Evolutionary conservation across 1,284 basidiomycete genomes (phyloP).

Genomic region (Ustilago crameri): DNA sequence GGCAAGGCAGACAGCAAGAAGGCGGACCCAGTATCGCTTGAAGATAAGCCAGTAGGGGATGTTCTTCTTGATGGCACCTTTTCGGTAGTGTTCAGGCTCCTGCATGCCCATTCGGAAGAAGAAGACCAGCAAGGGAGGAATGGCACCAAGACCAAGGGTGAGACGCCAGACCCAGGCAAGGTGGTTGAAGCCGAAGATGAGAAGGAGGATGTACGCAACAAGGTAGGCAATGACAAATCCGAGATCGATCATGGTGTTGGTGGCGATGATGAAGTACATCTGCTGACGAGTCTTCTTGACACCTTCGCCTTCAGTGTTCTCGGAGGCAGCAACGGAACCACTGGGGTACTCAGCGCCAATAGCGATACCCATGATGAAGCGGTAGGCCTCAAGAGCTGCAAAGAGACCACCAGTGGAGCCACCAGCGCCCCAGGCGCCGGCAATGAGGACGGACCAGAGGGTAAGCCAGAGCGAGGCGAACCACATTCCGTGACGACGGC

Average conservation of each 20-base stretch:
- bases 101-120: constrained; percentile 87
- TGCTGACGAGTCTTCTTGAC: constrained; percentile 84
- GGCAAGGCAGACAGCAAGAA: constrained; percentile 77
- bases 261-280: constrained; percentile 81
- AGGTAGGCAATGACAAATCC: constrained; percentile 87
- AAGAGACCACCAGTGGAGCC: constrained; percentile 78
- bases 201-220: constrained; percentile 75
- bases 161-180: constrained; percentile 74
- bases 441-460: constrained; percentile 73
- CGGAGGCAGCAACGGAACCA: constrained; percentile 88
- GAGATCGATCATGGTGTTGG: constrained; percentile 79
- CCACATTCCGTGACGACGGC: constrained; percentile 88
- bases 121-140: constrained; percentile 83
- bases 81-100: constrained; percentile 76
- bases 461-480: constrained; percentile 62
- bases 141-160: constrained; percentile 84
- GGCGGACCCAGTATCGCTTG: constrained; percentile 79
- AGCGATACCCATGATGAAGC: constrained; percentile 67
- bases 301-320: constrained; percentile 80
- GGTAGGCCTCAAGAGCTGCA: constrained; percentile 81
- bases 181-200: constrained; percentile 74
- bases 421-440: constrained; percentile 81
- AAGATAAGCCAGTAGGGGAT: constrained; percentile 84
- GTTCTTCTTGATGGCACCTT: constrained; percentile 78
- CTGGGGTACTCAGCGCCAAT: constrained; percentile 90